These are phyloP conservation scores for Phytophthora fragariae DNA, from an alignment of 352 stramenopile species.

Conservation along the genomic window DNA sequence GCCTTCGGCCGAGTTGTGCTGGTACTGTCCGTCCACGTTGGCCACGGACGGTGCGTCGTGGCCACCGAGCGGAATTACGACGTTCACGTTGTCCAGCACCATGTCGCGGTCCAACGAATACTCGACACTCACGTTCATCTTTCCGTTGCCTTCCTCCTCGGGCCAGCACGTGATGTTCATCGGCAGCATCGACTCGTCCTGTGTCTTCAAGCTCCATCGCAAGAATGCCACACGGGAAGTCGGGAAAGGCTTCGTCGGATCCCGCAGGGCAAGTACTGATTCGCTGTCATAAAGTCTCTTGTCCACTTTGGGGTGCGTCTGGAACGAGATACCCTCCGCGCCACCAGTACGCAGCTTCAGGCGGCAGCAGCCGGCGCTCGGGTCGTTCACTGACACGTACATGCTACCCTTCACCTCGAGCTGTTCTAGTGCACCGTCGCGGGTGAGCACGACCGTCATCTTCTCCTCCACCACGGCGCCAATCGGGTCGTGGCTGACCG, in stretches of 20 bases:
- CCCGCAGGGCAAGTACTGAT: conserved; percentile 80
- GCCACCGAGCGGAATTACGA: conserved; percentile 80
- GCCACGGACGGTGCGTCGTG: conserved; percentile 76
- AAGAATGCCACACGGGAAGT: conserved; percentile 82
- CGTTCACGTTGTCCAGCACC: conserved; percentile 90
- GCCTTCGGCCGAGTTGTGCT: conserved; percentile 81
- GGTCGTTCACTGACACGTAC: conserved; percentile 87
- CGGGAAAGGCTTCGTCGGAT: conserved; percentile 86
- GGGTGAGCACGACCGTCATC: conserved; percentile 84
- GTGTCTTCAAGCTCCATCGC: conserved; percentile 89
- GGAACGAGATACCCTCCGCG: conserved; percentile 81
- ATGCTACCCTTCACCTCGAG: conserved; percentile 89
- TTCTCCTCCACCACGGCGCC: conserved; percentile 88
- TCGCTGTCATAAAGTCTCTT: conserved; percentile 89
- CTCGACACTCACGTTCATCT: conserved; percentile 90
- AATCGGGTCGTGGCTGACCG: conserved; percentile 84
- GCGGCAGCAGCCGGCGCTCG: conserved; percentile 68
- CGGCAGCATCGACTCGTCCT: conserved; percentile 86
- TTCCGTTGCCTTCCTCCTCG: conserved; percentile 84
- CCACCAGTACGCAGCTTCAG: conserved; percentile 76
- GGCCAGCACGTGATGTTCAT: conserved; percentile 91
- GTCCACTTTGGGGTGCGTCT: conserved; percentile 90
- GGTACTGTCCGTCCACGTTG: conserved; percentile 86
- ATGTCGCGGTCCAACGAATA: conserved; percentile 90
- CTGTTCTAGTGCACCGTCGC: conserved; percentile 84